These are phyloP conservation scores for Chalara sp. DNA, from an alignment of 2,329 filamentous ascomycete species.

Conservation along the genomic window DNA sequence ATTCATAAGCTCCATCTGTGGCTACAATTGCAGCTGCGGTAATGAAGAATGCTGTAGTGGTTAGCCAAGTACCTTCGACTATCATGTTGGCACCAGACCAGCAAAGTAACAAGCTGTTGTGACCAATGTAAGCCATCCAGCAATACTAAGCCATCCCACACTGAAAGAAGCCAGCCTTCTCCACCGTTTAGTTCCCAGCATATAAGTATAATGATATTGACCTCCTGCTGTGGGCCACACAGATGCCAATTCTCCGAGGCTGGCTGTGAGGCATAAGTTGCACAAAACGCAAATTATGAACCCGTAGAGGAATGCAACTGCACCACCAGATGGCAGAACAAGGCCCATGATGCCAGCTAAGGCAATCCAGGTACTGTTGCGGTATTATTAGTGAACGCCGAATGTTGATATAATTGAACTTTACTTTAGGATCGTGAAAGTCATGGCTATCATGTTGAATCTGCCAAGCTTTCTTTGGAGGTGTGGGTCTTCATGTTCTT, in stretches of 20 bases:
- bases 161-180: slow-evolving; percentile 17
- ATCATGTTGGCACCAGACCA: slow-evolving; percentile 19
- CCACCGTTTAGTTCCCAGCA: not conserved
- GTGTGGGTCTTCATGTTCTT: too few relatives aligned
- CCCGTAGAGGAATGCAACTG: slow-evolving; percentile 36
- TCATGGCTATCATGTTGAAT: not conserved
- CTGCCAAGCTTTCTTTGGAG: not conserved
- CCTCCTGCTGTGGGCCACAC: slow-evolving; percentile 41
- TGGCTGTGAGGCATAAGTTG: slow-evolving; percentile 35
- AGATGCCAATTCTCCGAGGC: slow-evolving; percentile 35
- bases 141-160: slow-evolving; percentile 39
- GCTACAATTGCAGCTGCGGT: not conserved
- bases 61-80: not conserved
- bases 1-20: not conserved
- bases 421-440: not conserved
- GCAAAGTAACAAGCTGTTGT: slow-evolving; percentile 38
- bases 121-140: slow-evolving; percentile 38
- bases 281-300: slow-evolving; percentile 40
- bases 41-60: not conserved
- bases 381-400: not conserved
- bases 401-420: not conserved
- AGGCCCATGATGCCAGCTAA: slow-evolving; percentile 36
- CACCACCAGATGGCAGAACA: slow-evolving; percentile 35
- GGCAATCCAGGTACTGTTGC: not conserved
- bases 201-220: slow-evolving; percentile 33